Base-by-base conservation (phyloP, 306 rosid species). In the Elaeagnus macrophylla region DNA sequence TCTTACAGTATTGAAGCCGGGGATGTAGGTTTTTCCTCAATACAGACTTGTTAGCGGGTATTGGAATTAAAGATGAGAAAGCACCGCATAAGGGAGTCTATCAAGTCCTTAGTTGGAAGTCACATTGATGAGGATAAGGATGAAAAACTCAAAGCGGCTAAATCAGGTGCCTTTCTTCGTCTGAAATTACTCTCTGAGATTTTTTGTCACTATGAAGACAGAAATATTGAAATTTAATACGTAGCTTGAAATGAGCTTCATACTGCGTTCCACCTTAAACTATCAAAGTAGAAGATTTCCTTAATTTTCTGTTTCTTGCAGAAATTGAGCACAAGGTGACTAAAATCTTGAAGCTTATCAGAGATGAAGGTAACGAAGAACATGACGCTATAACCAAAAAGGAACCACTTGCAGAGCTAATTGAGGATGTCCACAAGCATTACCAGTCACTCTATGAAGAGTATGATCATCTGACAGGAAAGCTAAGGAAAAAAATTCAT, bases 381-480 rank as follows among this genome's bases (percentile, higher is more conserved):
- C 57, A 65, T 62, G 89, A 76, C 53, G 75, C 72, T 53, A 59
- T 47, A 66, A 56, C 80, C 39, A 74, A 82, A 65, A 82, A 67
- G 66, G 87, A 77, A 60, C 71, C 77, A 37, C 78, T 84, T 67
- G 74, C 60, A 48, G 70, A 77, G 51, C 67, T 93, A 60, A 65
- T 93, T 62, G 74, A 79, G 82, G 95, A 87, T 72, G 71, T 84
- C 79, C 84, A 77, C 72, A 68, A 68, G 53, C 82, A 84, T 50
- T 87, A 84, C 78, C 88, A 82, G 49, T 74, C 77, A 20, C 95
- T 91, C 51, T 77, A 82, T 61, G 76, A 81, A 58, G 72, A 53
- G 56, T 84, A 93, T 59, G 94, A 82, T 70, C 58, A 79, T 59
- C 79, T 87, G 47, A 81, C 94, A 0, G 86, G 81, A 47, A 88